These are phyloP conservation scores for Penicillium cinerascens DNA, from an alignment of 495 filamentous ascomycete genomes.

Conservation along the genomic window DNA sequence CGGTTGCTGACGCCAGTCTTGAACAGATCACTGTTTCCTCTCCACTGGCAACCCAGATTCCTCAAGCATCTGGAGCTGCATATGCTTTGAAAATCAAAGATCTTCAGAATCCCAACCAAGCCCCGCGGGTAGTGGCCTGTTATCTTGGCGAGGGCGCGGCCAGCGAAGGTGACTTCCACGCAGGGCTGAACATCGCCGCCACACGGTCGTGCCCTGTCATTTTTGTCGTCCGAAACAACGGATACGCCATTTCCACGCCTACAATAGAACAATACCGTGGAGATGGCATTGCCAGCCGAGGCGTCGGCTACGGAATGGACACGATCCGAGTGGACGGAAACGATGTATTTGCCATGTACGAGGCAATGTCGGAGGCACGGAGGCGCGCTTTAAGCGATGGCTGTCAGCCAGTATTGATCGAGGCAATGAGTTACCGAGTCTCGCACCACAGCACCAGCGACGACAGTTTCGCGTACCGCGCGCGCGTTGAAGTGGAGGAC, in stretches of 20 bases:
- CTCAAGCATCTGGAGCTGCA: constrained; percentile 88
- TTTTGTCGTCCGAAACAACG: constrained; percentile 97
- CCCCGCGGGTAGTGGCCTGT: constrained; percentile 72
- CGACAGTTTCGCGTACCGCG: constrained; percentile 94
- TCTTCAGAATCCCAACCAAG: constrained; percentile 62
- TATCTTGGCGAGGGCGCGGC: constrained; percentile 99
- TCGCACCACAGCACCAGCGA: constrained; percentile 97
- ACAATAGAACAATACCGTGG: constrained; percentile 96
- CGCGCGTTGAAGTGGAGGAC: constrained; percentile 90
- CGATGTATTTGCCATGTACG: constrained; percentile 90
- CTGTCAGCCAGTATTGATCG: constrained; percentile 78
- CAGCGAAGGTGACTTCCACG: constrained; percentile 96
- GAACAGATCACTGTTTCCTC: constrained; percentile 87
- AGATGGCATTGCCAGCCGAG: constrained; percentile 92
- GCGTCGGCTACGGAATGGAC: constrained; percentile 95
- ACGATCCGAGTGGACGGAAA: constrained; percentile 97
- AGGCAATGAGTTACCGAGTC: constrained; percentile 97
- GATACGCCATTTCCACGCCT: constrained; percentile 92
- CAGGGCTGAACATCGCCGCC: constrained; percentile 92
- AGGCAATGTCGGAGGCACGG: constrained; percentile 75
- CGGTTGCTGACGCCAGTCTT: background rate
- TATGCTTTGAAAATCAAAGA: constrained; percentile 90
- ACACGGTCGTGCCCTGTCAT: constrained; percentile 87
- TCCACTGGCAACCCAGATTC: constrained; percentile 90
- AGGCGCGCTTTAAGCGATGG: constrained; percentile 72